phyloP scores from a whole-genome alignment of 1,284 basidiomycete genomes.

The Rhodotorula sp. region DNA sequence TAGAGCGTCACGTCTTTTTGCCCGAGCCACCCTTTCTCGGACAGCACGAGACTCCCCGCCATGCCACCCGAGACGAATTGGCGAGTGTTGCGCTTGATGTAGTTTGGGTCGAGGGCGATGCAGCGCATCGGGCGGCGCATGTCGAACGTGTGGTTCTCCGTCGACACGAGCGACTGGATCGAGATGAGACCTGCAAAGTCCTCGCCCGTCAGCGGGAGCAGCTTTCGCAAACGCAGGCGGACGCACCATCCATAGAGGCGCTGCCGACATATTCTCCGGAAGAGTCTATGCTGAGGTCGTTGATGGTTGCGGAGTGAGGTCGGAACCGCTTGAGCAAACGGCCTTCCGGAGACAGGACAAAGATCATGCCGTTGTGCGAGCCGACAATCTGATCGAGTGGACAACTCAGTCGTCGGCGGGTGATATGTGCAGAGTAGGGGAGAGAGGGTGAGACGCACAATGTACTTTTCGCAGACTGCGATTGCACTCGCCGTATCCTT shows the following conservation, averaged over 20 bases:
- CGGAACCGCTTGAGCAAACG: constrained; percentile 85
- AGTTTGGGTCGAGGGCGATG: constrained; percentile 86
- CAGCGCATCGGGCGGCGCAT: constrained; percentile 89
- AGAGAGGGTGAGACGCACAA: constrained; percentile 58
- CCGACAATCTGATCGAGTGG: constrained; percentile 60
- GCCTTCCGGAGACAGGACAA: constrained; percentile 53
- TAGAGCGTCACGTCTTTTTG: constrained; percentile 87
- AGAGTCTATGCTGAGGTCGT: constrained; percentile 79
- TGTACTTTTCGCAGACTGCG: constrained; percentile 68
- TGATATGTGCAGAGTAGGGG: background rate
- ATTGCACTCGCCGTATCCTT: constrained; percentile 85
- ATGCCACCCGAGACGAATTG: constrained; percentile 91
- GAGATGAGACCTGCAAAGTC: constrained; percentile 75
- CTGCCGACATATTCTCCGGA: constrained; percentile 88
- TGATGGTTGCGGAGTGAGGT: constrained; percentile 85
- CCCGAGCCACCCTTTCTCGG: constrained; percentile 96
- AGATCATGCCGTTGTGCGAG: constrained; percentile 87
- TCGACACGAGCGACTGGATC: constrained; percentile 76
- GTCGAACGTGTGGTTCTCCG: constrained; percentile 85
- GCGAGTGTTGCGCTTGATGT: constrained; percentile 75
- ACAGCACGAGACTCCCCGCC: constrained; percentile 77
- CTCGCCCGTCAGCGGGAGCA: background rate
- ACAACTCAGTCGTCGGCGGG: background rate
- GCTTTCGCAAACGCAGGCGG: background rate
- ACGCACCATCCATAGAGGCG: constrained; percentile 85